Percentiles rank a stretch among this genome's conserved stretches.
Evolutionary conservation across 441 rosid species (phyloP).

Genomic region (Biscutella laevigata): DNA sequence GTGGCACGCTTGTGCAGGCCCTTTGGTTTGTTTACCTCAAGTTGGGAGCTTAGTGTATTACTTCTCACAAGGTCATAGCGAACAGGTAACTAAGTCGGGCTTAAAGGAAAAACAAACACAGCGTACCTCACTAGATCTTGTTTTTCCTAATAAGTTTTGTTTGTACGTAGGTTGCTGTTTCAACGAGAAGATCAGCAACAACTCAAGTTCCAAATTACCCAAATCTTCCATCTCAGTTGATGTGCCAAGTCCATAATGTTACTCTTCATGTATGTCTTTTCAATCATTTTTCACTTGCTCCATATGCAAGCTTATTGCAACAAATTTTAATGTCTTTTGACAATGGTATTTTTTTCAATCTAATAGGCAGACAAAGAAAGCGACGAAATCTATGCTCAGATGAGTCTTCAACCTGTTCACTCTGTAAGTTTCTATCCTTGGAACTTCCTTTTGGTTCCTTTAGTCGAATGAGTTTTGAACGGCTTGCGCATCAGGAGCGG

Average conservation of each 20-base stretch:
- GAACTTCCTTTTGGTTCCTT: background rate
- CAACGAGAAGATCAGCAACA: slow-evolving; percentile 80
- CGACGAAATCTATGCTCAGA: slow-evolving; percentile 88
- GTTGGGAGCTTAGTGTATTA: slow-evolving; percentile 85
- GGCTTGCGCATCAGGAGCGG: slow-evolving; percentile 45
- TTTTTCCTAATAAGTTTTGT: no score
- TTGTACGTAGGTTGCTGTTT: slow-evolving; percentile 59
- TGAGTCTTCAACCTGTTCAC: slow-evolving; percentile 90
- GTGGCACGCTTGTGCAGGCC: slow-evolving; percentile 99
- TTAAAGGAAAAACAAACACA: background rate
- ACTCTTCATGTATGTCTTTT: slow-evolving; percentile 58
- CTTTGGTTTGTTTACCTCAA: slow-evolving; percentile 86
- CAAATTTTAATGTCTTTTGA: background rate
- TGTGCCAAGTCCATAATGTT: slow-evolving; percentile 92
- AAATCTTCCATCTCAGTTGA: slow-evolving; percentile 76
- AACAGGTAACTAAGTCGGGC: slow-evolving; percentile 54
- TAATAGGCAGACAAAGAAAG: slow-evolving; percentile 84
- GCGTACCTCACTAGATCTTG: background rate
- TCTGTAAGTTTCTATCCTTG: slow-evolving; percentile 41
- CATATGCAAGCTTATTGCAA: no score
- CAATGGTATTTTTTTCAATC: background rate
- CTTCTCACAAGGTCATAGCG: slow-evolving; percentile 96
- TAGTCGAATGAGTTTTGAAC: background rate
- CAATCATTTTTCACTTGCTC: background rate
- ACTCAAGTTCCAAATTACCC: slow-evolving; percentile 90